Conservation (phyloP, 2,329 filamentous ascomycete species). For the Aspergillus chevalieri region DNA sequence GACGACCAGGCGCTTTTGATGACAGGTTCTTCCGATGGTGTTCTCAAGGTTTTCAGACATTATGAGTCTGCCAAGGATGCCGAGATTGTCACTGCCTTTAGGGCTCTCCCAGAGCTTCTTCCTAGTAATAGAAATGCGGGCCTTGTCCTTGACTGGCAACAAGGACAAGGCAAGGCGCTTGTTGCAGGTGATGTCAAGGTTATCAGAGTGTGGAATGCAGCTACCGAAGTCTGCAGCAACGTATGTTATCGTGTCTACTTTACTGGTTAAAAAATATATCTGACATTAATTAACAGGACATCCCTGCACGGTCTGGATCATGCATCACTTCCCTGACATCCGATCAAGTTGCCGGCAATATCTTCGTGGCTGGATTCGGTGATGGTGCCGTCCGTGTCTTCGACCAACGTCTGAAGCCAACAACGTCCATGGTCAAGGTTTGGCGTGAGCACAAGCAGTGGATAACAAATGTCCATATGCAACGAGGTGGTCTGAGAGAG, state of each 20-base stretch:
- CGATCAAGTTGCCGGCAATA: constrained; percentile 94
- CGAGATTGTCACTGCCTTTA: constrained; percentile 83
- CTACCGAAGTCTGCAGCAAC: constrained; percentile 81
- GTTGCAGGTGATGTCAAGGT: constrained; percentile 94
- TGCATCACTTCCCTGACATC: constrained; percentile 95
- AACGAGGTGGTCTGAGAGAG: constrained; percentile 87
- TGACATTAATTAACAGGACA: constrained; percentile 52
- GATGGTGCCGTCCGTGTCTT: constrained; percentile 93
- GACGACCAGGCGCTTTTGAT: constrained; percentile 93
- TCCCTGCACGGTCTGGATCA: constrained; percentile 86
- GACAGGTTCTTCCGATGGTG: constrained; percentile 91
- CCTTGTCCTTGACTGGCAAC: constrained; percentile 97
- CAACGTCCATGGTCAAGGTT: constrained; percentile 88
- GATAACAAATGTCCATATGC: constrained; percentile 95
- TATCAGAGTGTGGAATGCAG: constrained; percentile 93
- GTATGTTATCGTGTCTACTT: constrained; percentile 33
- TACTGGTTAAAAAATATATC: not conserved
- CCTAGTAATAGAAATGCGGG: constrained; percentile 91
- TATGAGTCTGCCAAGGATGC: constrained; percentile 74
- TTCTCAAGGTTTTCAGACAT: constrained; percentile 86
- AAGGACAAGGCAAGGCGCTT: constrained; percentile 90
- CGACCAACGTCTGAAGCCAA: constrained; percentile 75
- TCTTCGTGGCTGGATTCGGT: constrained; percentile 93
- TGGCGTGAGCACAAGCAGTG: constrained; percentile 96
- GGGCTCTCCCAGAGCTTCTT: constrained; percentile 86